A percentile compares a stretch with the other conserved stretches of the same genome.
These are phyloP conservation scores for Heracleum sosnowskyi DNA, from an alignment of 129 eudicot genomes.

Conservation along the genomic window DNA sequence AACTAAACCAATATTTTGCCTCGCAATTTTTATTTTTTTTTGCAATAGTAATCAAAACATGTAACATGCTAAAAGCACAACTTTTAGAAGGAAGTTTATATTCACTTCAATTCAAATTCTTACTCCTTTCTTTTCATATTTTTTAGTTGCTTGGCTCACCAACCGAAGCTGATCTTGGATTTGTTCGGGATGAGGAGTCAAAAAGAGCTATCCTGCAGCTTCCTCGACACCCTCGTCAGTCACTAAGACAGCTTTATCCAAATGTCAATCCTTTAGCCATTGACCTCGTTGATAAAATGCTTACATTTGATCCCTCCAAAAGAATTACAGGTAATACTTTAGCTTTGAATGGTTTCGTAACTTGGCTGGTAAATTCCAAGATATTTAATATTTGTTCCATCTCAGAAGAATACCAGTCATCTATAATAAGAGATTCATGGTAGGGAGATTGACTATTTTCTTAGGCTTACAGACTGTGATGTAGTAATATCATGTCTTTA, in stretches of 20 bases:
- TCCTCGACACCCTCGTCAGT: constrained; percentile 56
- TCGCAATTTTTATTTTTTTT: not conserved
- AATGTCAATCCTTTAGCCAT: constrained; percentile 73
- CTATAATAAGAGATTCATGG: too few species aligned
- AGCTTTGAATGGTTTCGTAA: not conserved
- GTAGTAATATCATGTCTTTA: not conserved
- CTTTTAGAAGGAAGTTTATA: not conserved
- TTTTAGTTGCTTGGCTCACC: constrained; percentile 76
- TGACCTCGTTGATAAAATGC: constrained; percentile 80
- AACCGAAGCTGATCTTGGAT: constrained; percentile 58
- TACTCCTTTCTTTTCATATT: not conserved
- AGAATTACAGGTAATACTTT: constrained; percentile 63
- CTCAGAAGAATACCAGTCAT: too few species aligned
- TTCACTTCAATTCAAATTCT: not conserved
- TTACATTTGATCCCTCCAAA: constrained; percentile 66
- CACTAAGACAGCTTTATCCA: constrained; percentile 46
- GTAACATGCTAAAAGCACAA: not conserved
- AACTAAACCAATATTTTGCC: not conserved
- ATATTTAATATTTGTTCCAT: too few species aligned
- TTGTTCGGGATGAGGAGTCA: constrained; percentile 57
- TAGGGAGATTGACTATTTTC: too few species aligned
- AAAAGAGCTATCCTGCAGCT: constrained; percentile 66
- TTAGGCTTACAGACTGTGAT: too few species aligned
- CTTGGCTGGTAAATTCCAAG: not conserved
- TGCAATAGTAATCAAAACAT: not conserved